Evolutionary conservation across 345 rosid species (phyloP).

Genomic region (Corchorus capsularis): DNA sequence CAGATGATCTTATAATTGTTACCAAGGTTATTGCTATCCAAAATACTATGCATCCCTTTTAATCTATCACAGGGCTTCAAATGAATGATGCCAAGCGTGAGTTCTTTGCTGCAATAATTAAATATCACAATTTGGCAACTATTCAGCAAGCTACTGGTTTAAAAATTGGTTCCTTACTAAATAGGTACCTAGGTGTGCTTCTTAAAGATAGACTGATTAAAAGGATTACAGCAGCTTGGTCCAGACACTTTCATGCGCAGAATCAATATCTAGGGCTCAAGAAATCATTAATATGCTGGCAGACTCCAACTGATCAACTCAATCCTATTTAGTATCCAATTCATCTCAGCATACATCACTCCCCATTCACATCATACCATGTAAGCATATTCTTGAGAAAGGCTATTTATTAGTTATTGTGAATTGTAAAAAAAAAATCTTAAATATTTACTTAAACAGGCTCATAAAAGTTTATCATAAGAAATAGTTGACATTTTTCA

Average conservation of each 20-base stretch:
- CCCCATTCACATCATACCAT: too few relatives aligned
- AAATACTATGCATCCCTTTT: not conserved
- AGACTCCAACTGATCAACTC: not conserved
- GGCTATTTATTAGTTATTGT: too few relatives aligned
- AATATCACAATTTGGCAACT: not conserved
- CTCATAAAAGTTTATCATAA: too few relatives aligned
- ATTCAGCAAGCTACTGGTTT: not conserved
- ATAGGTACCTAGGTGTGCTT: not conserved
- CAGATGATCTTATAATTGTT: not conserved
- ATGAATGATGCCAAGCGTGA: not conserved
- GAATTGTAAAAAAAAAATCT: too few relatives aligned
- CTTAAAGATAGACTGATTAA: not conserved
- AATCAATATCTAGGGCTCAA: not conserved
- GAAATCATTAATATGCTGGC: not conserved
- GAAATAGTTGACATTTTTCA: too few relatives aligned
- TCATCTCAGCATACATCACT: too few relatives aligned
- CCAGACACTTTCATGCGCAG: not conserved
- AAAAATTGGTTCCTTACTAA: not conserved
- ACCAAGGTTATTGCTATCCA: not conserved
- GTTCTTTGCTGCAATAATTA: not conserved
- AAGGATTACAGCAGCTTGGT: not conserved
- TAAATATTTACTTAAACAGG: too few relatives aligned
- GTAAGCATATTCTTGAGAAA: too few relatives aligned
- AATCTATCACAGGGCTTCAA: not conserved
- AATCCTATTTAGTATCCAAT: not conserved